These are phyloP conservation scores for Zygosaccharomyces bailii DNA, from an alignment of 805 yeast species.

Conservation along the genomic window DNA sequence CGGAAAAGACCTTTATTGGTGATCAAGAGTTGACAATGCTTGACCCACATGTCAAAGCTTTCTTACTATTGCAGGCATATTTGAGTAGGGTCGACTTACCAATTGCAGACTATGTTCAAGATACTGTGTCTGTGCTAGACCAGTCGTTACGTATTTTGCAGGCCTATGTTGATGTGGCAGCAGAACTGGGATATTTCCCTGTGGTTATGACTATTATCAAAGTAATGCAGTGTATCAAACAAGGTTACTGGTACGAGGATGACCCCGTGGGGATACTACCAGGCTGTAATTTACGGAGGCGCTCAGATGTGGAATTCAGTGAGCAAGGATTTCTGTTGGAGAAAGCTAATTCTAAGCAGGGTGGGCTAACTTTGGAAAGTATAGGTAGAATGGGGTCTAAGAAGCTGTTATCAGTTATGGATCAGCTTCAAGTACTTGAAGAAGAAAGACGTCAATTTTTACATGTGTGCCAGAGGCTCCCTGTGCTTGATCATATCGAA, in stretches of 20 bases:
- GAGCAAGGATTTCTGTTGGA: conserved; percentile 22
- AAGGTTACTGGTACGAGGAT: conserved; percentile 81
- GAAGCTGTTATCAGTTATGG: conserved; percentile 23
- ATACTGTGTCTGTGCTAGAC: conserved; percentile 87
- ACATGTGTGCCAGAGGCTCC: conserved; percentile 53
- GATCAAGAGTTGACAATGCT: conserved; percentile 64
- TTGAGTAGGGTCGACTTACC: conserved; percentile 79
- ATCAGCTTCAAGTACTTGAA: conserved; percentile 39
- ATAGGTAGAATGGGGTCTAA: conserved; percentile 43
- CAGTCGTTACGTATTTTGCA: conserved; percentile 92
- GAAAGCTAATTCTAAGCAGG: conserved; percentile 3
- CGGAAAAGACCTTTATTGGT: conserved; percentile 57
- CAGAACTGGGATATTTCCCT: conserved; percentile 71
- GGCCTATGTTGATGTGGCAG: conserved; percentile 84
- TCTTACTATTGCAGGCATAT: conserved; percentile 79
- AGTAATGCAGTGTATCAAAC: conserved; percentile 84
- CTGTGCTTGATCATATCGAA: conserved; percentile 48
- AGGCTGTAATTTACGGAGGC: conserved; percentile 40
- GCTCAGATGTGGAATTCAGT: conserved; percentile 19
- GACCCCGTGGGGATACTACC: conserved; percentile 51
- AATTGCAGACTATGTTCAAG: conserved; percentile 92
- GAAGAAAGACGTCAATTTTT: conserved; percentile 47
- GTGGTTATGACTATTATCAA: conserved; percentile 60
- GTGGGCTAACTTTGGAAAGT: conserved; percentile 36
- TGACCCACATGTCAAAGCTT: conserved; percentile 81